phyloP scores from a whole-genome alignment of 164 flowering plant genomes.

The Magnolia changhungtana region DNA sequence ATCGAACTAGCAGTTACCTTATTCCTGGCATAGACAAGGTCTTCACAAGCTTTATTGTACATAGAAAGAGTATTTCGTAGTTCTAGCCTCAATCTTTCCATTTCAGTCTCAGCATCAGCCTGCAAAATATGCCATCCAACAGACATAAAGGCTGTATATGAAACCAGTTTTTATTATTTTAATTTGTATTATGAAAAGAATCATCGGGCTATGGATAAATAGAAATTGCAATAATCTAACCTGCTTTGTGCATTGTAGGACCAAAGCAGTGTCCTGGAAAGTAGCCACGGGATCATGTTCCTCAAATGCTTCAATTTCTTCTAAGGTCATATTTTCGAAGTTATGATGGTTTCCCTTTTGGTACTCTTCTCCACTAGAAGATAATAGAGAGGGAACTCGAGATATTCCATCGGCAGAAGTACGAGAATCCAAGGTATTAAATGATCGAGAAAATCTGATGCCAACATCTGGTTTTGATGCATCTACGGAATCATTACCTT shows the following conservation, averaged over 20 bases:
- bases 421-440: neutral
- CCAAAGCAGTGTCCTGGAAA: conserved; percentile 15
- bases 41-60: conserved; percentile 70
- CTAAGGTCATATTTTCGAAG: conserved; percentile 14
- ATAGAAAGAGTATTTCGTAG: conserved; percentile 43
- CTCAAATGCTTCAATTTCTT: conserved; percentile 1
- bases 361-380: conserved; percentile 11
- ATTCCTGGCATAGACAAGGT: conserved; percentile 51
- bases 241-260: conserved; percentile 20
- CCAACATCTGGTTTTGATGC: conserved; percentile 15
- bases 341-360: conserved; percentile 16
- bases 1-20: conserved; percentile 37
- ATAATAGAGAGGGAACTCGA: neutral
- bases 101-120: conserved; percentile 47
- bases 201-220: neutral
- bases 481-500: conserved; percentile 3
- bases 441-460: conserved; percentile 23
- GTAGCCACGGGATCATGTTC: conserved; percentile 15
- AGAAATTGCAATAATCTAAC: conserved; percentile 20
- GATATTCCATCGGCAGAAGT: neutral
- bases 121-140: conserved; percentile 22
- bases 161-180: neutral
- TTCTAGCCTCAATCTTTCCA: conserved; percentile 48
- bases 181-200: neutral
- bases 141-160: neutral